Conservation (phyloP, 768 basidiomycete genomes). For the Phanerochaete sordida region DNA sequence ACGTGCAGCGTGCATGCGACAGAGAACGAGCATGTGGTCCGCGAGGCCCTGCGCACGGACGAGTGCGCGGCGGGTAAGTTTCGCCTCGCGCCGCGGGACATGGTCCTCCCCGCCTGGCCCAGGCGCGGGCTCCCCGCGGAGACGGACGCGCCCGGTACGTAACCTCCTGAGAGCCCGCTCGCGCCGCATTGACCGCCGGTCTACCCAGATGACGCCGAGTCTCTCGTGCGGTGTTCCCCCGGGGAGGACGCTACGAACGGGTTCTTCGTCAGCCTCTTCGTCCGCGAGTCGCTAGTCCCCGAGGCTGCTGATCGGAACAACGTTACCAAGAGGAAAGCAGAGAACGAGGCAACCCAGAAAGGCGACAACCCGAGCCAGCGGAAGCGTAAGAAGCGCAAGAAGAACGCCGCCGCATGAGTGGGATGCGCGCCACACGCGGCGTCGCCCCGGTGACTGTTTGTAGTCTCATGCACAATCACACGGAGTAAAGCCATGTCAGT, state of each 20-base stretch:
- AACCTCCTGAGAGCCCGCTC: background rate
- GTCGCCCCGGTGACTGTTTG: background rate
- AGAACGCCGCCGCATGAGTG: constrained; percentile 19
- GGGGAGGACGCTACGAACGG: constrained; percentile 91
- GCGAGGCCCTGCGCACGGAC: constrained; percentile 63
- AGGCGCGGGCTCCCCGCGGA: constrained; percentile 73
- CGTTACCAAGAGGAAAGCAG: constrained; percentile 10
- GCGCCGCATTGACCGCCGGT: background rate
- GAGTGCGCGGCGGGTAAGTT: constrained; percentile 65
- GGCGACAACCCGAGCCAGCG: background rate
- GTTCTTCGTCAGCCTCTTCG: constrained; percentile 96
- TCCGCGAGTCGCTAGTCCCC: constrained; percentile 25
- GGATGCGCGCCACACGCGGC: background rate
- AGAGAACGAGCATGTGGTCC: constrained; percentile 93
- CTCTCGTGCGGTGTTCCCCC: constrained; percentile 69
- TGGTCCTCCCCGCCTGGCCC: constrained; percentile 80
- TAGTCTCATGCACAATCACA: background rate
- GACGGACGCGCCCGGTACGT: constrained; percentile 51
- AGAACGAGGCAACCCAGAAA: constrained; percentile 11
- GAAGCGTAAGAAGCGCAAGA: constrained; percentile 22
- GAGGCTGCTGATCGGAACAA: constrained; percentile 3
- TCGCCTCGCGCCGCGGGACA: constrained; percentile 56
- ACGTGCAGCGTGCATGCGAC: constrained; percentile 93
- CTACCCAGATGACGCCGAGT: constrained; percentile 49
- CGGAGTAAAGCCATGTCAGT: background rate